These are phyloP conservation scores for Mycena vitilis DNA, from an alignment of 768 basidiomycete genomes.

Conservation along the genomic window DNA sequence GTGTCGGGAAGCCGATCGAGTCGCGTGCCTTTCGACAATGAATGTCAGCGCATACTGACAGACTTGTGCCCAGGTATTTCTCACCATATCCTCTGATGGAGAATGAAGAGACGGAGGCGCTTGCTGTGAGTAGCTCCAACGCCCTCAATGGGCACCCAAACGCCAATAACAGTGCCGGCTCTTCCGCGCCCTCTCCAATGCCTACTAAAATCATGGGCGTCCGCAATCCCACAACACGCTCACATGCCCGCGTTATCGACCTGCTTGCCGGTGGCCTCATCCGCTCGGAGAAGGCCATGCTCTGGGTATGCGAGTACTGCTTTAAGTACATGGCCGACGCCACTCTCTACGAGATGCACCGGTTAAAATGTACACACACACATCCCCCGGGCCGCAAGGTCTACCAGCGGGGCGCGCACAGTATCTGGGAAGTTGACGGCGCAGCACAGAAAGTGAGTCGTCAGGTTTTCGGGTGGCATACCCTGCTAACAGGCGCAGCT, in stretches of 20 bases:
- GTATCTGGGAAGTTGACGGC: slow-evolving; percentile 97
- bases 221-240: slow-evolving; percentile 61
- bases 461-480: background rate
- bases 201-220: slow-evolving; percentile 64
- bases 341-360: slow-evolving; percentile 73
- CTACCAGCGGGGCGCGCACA: slow-evolving; percentile 89
- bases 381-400: slow-evolving; percentile 92
- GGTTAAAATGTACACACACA: slow-evolving; percentile 73
- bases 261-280: slow-evolving; percentile 73
- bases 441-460: slow-evolving; percentile 78
- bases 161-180: slow-evolving; percentile 32
- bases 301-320: slow-evolving; percentile 93
- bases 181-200: slow-evolving; percentile 38
- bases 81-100: slow-evolving; percentile 91
- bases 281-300: slow-evolving; percentile 62
- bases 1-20: background rate
- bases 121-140: slow-evolving; percentile 38
- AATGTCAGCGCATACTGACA: slow-evolving; percentile 3
- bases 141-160: slow-evolving; percentile 37
- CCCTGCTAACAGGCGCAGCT: slow-evolving; percentile 60
- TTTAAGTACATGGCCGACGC: slow-evolving; percentile 96
- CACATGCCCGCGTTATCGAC: slow-evolving; percentile 82
- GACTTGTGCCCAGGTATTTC: slow-evolving; percentile 75
- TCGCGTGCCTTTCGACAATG: background rate
- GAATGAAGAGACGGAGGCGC: slow-evolving; percentile 63